Evolutionary conservation across 495 filamentous ascomycete genomes (phyloP).

Genomic region (Talaromyces wortmannii): DNA sequence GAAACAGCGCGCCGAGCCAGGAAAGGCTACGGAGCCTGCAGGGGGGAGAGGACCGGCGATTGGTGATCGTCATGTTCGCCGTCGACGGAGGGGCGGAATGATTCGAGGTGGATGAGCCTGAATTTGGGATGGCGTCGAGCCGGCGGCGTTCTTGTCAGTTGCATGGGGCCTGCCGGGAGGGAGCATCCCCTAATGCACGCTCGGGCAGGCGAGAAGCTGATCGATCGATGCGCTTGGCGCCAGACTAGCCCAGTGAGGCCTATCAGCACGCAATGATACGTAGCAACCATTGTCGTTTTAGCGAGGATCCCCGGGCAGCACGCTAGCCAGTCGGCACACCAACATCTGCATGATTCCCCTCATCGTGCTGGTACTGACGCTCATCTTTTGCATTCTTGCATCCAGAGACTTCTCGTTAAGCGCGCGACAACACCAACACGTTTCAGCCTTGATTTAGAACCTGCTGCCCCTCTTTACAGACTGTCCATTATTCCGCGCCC

Average conservation of each 20-base stretch:
- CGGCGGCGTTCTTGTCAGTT: neutral
- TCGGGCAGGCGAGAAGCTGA: neutral
- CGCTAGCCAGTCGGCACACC: neutral
- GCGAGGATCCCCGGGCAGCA: neutral
- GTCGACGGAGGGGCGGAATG: neutral
- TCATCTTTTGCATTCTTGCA: no score
- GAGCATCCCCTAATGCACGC: slow-evolving; percentile 3
- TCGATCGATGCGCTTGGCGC: slow-evolving; percentile 2
- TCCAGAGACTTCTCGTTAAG: neutral
- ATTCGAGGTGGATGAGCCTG: neutral
- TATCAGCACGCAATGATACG: neutral
- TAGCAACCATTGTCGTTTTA: no score
- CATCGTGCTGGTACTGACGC: neutral
- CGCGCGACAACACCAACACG: neutral
- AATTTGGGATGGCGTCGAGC: neutral
- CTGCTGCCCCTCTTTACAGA: no score
- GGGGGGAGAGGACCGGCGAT: neutral
- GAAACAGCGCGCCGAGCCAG: neutral
- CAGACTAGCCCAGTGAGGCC: neutral
- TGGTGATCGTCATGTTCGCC: neutral
- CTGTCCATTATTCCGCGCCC: no score
- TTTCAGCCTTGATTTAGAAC: neutral
- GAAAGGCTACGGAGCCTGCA: neutral
- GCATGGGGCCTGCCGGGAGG: slow-evolving; percentile 1
- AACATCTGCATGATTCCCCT: neutral